Evolutionary conservation across 1,284 basidiomycete genomes (phyloP).

Genomic region (Bondarzewia mesenterica): DNA sequence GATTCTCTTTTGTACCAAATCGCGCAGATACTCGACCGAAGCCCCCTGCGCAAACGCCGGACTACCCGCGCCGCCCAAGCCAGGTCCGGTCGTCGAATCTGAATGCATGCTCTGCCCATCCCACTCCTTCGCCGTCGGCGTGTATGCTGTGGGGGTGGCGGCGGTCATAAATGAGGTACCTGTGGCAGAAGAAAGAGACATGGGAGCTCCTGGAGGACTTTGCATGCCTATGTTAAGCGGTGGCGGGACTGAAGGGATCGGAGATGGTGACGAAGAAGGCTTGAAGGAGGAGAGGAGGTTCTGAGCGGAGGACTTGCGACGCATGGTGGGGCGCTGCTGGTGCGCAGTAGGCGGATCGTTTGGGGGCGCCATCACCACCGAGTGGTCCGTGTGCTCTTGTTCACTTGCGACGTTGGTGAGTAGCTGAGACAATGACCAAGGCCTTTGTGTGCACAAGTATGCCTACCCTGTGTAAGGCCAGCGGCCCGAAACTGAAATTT

Average conservation of each 20-base stretch:
- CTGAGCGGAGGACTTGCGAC: slow-evolving; percentile 78
- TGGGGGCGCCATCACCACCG: neutral
- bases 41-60: slow-evolving; percentile 43
- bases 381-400: too few species aligned
- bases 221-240: slow-evolving; percentile 18
- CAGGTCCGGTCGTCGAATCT: slow-evolving; percentile 14
- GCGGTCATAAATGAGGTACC: slow-evolving; percentile 1
- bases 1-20: slow-evolving; percentile 75
- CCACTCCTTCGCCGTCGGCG: slow-evolving; percentile 50
- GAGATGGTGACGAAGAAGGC: slow-evolving; percentile 7
- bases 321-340: slow-evolving; percentile 52
- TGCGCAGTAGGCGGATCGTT: neutral
- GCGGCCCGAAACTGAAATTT: too few species aligned
- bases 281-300: slow-evolving; percentile 77
- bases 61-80: slow-evolving; percentile 23
- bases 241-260: slow-evolving; percentile 12
- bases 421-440: too few species aligned
- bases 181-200: neutral
- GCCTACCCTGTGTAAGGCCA: too few species aligned
- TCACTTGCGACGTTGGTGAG: too few species aligned
- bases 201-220: neutral
- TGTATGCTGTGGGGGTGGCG: slow-evolving; percentile 28
- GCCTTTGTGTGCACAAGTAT: too few species aligned
- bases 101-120: slow-evolving; percentile 45
- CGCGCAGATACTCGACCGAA: slow-evolving; percentile 66